These are phyloP conservation scores for Fraxinus quadrangulata DNA, from an alignment of 257 asterid species.

Conservation along the genomic window DNA sequence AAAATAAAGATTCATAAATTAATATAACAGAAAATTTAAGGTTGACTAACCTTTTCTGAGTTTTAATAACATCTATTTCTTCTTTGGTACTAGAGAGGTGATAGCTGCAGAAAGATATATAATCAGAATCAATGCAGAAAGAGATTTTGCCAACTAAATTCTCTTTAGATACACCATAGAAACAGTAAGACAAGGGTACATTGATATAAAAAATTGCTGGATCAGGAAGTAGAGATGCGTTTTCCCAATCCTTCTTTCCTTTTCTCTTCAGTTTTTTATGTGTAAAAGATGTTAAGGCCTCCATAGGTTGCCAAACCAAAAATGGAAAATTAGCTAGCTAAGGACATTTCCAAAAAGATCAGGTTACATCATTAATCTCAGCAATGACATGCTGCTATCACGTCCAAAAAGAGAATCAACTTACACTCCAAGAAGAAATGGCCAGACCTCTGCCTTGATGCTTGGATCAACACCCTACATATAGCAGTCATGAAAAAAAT, in stretches of 20 bases:
- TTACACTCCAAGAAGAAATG: conserved; percentile 97
- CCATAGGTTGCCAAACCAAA: background rate
- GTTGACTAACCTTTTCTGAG: conserved; percentile 57
- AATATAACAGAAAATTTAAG: background rate
- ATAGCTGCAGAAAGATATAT: conserved; percentile 57
- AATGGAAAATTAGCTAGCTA: conserved; percentile 1
- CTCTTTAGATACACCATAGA: conserved; percentile 10
- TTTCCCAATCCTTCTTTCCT: background rate
- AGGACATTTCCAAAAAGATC: background rate
- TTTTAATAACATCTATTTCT: conserved; percentile 65
- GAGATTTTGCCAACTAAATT: conserved; percentile 12
- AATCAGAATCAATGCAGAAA: conserved; percentile 18
- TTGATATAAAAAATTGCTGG: background rate
- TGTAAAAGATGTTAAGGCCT: background rate
- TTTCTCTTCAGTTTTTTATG: background rate
- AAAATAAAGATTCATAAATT: conserved; percentile 6
- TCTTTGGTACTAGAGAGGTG: conserved; percentile 69
- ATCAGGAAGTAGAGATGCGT: background rate
- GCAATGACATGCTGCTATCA: background rate
- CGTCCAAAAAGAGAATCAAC: conserved; percentile 34
- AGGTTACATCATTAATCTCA: conserved; percentile 17
- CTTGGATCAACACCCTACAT: conserved; percentile 90
- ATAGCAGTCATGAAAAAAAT: conserved; percentile 20
- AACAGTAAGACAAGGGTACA: background rate
- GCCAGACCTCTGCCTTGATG: conserved; percentile 91